Conservation (phyloP, 2,329 filamentous ascomycete species). For the Fonsecaea multimorphosa region DNA sequence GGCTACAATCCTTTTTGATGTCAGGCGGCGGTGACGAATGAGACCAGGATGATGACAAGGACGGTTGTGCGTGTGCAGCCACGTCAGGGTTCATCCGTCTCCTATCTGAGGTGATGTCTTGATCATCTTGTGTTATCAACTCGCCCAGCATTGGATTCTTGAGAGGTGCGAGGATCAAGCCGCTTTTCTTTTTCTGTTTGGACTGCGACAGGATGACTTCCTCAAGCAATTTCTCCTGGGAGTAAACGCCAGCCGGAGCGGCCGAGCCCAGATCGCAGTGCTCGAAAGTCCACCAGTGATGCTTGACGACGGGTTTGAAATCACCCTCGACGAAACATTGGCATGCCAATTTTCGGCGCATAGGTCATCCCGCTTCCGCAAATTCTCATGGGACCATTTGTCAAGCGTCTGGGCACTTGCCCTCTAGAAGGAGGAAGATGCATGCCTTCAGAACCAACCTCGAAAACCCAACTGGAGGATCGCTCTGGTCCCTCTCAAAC, state of each 20-base stretch:
- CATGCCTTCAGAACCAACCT: not conserved
- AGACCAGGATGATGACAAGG: not conserved
- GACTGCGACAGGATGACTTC: not conserved
- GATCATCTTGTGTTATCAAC: not conserved
- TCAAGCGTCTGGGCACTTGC: not conserved
- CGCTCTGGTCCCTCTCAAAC: not conserved
- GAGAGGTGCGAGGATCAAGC: not conserved
- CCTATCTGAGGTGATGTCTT: not conserved
- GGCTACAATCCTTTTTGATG: not conserved
- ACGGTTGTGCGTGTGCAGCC: not conserved
- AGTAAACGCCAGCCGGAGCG: not conserved
- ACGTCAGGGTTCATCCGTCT: not conserved
- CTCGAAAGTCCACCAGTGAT: not conserved
- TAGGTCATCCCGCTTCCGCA: not conserved
- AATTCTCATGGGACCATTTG: not conserved
- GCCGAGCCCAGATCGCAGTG: not conserved
- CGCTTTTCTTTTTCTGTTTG: not conserved
- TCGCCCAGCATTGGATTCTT: not conserved
- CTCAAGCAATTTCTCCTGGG: not conserved
- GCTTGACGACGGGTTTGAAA: not conserved
- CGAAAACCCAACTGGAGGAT: not conserved
- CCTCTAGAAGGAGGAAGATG: not conserved
- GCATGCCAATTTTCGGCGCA: not conserved
- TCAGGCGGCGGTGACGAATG: not conserved
- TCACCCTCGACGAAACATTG: not conserved